phyloP scores from a whole-genome alignment of 345 rosid genomes.

The Populus ilicifolia region DNA sequence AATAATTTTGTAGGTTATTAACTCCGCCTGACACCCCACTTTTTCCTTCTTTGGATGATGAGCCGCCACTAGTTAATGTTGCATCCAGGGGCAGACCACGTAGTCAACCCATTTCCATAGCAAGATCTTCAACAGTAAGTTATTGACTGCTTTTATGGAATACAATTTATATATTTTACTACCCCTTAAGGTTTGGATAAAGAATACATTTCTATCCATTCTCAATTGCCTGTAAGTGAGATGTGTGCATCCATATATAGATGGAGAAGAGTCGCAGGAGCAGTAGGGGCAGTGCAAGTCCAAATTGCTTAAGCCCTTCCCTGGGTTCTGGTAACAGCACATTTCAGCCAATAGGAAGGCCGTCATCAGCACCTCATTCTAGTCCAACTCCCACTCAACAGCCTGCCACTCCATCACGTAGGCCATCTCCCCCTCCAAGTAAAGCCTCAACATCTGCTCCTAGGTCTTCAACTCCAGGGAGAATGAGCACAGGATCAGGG shows the following conservation, averaged over 20 bases:
- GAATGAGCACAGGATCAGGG: slow-evolving; percentile 67
- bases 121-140: slow-evolving; percentile 91
- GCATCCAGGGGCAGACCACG: slow-evolving; percentile 74
- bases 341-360: slow-evolving; percentile 74
- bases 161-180: not conserved
- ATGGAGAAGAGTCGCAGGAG: slow-evolving; percentile 90
- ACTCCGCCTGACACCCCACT: slow-evolving; percentile 99
- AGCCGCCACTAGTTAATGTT: slow-evolving; percentile 52
- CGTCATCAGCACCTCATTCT: slow-evolving; percentile 68
- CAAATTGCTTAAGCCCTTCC: slow-evolving; percentile 88
- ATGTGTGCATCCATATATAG: slow-evolving; percentile 35
- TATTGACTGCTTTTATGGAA: slow-evolving; percentile 15
- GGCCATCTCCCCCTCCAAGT: slow-evolving; percentile 73
- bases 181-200: not conserved
- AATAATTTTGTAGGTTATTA: slow-evolving; percentile 65
- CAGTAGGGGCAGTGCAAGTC: slow-evolving; percentile 95
- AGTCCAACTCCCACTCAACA: slow-evolving; percentile 56
- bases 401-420: slow-evolving; percentile 59
- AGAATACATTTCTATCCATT: not conserved
- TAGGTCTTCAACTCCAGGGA: slow-evolving; percentile 67
- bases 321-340: slow-evolving; percentile 64
- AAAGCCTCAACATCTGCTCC: slow-evolving; percentile 57
- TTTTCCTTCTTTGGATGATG: slow-evolving; percentile 89
- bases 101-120: slow-evolving; percentile 83
- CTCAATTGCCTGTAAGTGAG: slow-evolving; percentile 4